phyloP scores from a whole-genome alignment of 108 stramenopile species.

The Skeletonema menzelii region DNA sequence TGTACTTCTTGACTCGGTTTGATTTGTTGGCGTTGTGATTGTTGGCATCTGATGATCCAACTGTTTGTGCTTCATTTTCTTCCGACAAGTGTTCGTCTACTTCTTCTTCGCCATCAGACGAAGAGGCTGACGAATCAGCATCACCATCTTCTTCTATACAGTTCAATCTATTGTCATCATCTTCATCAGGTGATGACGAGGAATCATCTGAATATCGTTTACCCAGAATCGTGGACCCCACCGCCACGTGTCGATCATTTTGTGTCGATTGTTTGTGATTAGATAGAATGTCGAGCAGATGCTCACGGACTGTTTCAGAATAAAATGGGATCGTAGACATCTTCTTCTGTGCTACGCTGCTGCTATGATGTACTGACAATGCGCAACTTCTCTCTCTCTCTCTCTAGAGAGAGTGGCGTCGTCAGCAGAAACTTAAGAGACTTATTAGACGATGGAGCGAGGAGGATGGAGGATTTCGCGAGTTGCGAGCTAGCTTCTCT shows the following conservation, averaged over 20 bases:
- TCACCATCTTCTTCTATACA: not conserved
- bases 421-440: too few relatives aligned
- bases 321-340: conserved; percentile 15
- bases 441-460: too few relatives aligned
- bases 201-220: not conserved
- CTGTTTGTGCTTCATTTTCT: not conserved
- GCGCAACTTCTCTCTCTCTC: too few relatives aligned
- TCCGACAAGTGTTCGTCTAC: not conserved
- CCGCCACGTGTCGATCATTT: not conserved
- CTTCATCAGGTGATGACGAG: conserved; percentile 12
- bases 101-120: conserved; percentile 4
- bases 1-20: not conserved
- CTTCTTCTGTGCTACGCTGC: not conserved
- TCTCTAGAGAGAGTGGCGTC: too few relatives aligned
- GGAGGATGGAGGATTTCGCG: too few relatives aligned
- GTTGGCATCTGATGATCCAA: not conserved
- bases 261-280: not conserved
- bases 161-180: conserved; percentile 1
- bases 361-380: not conserved
- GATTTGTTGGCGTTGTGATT: not conserved
- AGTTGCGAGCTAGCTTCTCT: too few relatives aligned
- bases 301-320: conserved; percentile 11
- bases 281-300: conserved; percentile 7
- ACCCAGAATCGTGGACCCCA: conserved; percentile 4
- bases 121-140: conserved; percentile 7